phyloP scores from a whole-genome alignment of 106 monocot genomes.

The Narthecium ossifragum region DNA sequence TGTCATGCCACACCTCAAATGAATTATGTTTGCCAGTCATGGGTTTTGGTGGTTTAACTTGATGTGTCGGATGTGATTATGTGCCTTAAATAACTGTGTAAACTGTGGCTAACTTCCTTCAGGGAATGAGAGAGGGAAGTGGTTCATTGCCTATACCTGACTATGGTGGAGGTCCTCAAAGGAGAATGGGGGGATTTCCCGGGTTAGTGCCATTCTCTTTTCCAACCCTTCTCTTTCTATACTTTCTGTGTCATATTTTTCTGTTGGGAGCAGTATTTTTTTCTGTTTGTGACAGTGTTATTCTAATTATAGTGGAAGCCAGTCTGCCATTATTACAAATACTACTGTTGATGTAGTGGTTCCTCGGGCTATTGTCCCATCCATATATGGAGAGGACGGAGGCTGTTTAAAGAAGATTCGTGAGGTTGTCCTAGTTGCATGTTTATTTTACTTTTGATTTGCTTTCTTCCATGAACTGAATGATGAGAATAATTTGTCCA shows the following conservation, averaged over 20 bases:
- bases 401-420: slow-evolving; percentile 60
- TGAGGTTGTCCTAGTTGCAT: slow-evolving; percentile 39
- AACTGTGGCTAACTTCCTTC: neutral
- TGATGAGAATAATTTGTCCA: neutral
- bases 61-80: too few relatives aligned
- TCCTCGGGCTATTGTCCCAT: slow-evolving; percentile 59
- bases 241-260: neutral
- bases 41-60: too few relatives aligned
- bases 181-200: slow-evolving; percentile 40
- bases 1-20: too few relatives aligned
- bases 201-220: slow-evolving; percentile 27
- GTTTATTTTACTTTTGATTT: neutral
- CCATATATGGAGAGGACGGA: slow-evolving; percentile 93
- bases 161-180: slow-evolving; percentile 25
- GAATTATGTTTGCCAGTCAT: too few relatives aligned
- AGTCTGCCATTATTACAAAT: slow-evolving; percentile 45
- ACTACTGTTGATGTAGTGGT: slow-evolving; percentile 80
- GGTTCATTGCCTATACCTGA: slow-evolving; percentile 36
- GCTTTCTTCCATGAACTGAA: neutral
- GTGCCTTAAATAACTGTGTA: too few relatives aligned
- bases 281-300: slow-evolving; percentile 20
- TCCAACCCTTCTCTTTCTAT: neutral
- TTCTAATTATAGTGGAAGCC: slow-evolving; percentile 68
- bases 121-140: slow-evolving; percentile 37
- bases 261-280: neutral